phyloP scores from a whole-genome alignment of 257 asterid species.

The Solanum gracilifrons region DNA sequence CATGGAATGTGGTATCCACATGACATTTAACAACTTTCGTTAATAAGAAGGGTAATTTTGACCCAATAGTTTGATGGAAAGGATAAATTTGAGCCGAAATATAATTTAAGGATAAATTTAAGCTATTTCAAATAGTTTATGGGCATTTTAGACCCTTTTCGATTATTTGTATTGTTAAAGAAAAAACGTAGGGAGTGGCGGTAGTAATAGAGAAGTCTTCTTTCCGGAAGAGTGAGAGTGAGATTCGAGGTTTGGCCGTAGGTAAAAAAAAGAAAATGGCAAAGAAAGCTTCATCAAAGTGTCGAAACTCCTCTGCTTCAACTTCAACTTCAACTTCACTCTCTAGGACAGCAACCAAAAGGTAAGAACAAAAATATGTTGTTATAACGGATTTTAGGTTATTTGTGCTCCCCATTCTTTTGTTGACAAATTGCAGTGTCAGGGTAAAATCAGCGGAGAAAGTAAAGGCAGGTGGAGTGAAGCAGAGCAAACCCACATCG shows the following conservation, averaged over 20 bases:
- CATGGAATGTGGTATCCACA: too few species aligned
- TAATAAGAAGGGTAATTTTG: too few species aligned
- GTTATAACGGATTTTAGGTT: background rate
- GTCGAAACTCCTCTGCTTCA: conserved; percentile 8
- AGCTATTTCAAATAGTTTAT: too few species aligned
- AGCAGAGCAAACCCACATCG: background rate
- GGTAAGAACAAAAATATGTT: conserved; percentile 8
- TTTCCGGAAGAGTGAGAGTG: background rate
- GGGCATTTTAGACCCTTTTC: too few species aligned
- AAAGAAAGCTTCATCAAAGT: conserved; percentile 9
- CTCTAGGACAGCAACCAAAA: conserved; percentile 9
- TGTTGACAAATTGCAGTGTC: conserved; percentile 24
- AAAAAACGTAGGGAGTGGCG: too few species aligned
- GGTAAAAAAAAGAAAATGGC: conserved; percentile 15
- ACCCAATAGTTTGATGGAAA: too few species aligned
- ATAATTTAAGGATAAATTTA: too few species aligned
- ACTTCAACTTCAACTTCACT: conserved; percentile 9
- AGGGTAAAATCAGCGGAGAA: conserved; percentile 17
- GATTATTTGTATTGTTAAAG: too few species aligned
- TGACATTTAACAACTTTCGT: too few species aligned
- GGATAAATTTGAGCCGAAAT: too few species aligned
- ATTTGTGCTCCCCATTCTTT: background rate
- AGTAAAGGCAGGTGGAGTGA: conserved; percentile 13
- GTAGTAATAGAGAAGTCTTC: too few species aligned
- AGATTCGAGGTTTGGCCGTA: background rate